Conservation (phyloP, 2,329 filamentous ascomycete genomes). For the Aspergillus viridinutans region DNA sequence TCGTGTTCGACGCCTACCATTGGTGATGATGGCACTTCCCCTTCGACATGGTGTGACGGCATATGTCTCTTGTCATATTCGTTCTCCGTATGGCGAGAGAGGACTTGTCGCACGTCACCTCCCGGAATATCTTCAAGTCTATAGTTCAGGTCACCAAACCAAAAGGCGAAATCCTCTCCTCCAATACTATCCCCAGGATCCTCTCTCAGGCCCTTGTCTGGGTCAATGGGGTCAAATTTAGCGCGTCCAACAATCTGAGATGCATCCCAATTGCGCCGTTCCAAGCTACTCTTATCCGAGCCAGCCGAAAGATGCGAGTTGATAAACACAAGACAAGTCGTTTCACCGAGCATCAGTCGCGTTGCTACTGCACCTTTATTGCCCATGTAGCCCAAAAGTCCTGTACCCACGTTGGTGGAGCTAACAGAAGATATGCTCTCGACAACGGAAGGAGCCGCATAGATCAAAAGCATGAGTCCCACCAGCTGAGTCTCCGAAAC, state of each 20-base stretch:
- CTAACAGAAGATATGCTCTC: constrained; percentile 76
- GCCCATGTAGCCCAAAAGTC: constrained; percentile 85
- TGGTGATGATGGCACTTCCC: constrained; percentile 16
- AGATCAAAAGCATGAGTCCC: constrained; percentile 78
- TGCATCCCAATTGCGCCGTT: constrained; percentile 86
- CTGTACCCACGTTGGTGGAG: constrained; percentile 79
- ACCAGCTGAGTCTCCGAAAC: constrained; percentile 81
- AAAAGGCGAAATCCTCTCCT: constrained; percentile 90
- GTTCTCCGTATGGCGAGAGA: constrained; percentile 76
- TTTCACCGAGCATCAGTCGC: constrained; percentile 80
- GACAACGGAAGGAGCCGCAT: constrained; percentile 72
- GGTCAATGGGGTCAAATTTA: constrained; percentile 70
- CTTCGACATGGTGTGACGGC: constrained; percentile 22
- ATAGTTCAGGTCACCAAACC: constrained; percentile 96
- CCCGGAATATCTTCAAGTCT: constrained; percentile 82
- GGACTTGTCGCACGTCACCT: constrained; percentile 78
- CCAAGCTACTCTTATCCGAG: constrained; percentile 68
- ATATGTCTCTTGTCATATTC: constrained; percentile 61
- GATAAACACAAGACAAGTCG: constrained; percentile 81
- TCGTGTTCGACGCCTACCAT: constrained; percentile 8
- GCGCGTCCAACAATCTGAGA: constrained; percentile 71
- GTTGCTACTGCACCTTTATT: constrained; percentile 90
- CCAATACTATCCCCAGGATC: constrained; percentile 61
- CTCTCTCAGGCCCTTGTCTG: constrained; percentile 59
- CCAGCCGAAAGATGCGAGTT: constrained; percentile 91